Percentiles rank a stretch among this genome's conserved stretches.
Conservation (phyloP, 2,329 filamentous ascomycete species). For the Pyrenochaeta sp. region DNA sequence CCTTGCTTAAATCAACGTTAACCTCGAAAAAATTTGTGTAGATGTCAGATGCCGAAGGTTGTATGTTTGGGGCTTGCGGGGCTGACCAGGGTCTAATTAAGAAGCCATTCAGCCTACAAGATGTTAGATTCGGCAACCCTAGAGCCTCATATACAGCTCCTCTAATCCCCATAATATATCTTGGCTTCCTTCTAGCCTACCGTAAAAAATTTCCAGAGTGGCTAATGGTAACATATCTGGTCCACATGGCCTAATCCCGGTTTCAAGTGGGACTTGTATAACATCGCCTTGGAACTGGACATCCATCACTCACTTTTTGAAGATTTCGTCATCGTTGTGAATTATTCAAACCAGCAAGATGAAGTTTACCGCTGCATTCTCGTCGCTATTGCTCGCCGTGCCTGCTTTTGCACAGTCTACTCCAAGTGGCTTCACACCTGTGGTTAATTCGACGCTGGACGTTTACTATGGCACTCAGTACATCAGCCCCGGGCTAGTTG, state of each 20-base stretch:
- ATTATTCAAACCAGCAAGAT: conserved; percentile 8
- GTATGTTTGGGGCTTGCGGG: conserved; percentile 6
- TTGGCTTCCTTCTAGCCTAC: conserved; percentile 9
- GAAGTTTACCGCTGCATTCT: conserved; percentile 11
- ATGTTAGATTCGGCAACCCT: conserved; percentile 1
- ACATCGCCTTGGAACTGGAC: neutral
- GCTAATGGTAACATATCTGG: neutral
- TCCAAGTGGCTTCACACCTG: conserved; percentile 34
- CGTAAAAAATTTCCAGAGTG: conserved; percentile 1
- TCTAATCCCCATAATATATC: conserved; percentile 2
- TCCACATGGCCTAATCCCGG: neutral
- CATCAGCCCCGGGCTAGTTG: conserved; percentile 36
- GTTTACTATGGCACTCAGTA: conserved; percentile 41
- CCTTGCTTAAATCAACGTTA: no score
- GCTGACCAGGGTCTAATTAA: conserved; percentile 15
- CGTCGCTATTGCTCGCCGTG: conserved; percentile 19
- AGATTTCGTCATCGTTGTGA: neutral
- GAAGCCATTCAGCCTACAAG: conserved; percentile 21
- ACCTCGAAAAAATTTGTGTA: neutral
- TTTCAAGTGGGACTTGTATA: neutral
- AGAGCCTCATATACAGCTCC: conserved; percentile 12
- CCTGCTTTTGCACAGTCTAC: conserved; percentile 29
- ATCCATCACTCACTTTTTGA: neutral
- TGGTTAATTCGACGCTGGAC: conserved; percentile 33
- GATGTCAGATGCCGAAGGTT: conserved; percentile 3